phyloP scores from a whole-genome alignment of 768 basidiomycete genomes.

The Mycena chlorophos region DNA sequence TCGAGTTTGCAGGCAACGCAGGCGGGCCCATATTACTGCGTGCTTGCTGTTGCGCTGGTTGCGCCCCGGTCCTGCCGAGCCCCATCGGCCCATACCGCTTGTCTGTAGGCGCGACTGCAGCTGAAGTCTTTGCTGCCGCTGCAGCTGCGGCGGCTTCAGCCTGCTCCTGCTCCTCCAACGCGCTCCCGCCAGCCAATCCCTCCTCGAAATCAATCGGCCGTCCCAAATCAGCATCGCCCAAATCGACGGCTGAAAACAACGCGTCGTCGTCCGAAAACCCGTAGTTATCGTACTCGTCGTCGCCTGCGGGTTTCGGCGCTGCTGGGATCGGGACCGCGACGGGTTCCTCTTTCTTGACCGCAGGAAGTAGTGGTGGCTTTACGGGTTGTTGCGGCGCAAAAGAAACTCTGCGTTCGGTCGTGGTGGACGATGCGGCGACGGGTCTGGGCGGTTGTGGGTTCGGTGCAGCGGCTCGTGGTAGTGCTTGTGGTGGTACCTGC shows the following conservation, averaged over 20 bases:
- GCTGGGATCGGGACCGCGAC: conserved; percentile 14
- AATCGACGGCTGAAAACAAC: conserved; percentile 58
- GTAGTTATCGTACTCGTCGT: conserved; percentile 37
- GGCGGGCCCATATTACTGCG: conserved; percentile 4
- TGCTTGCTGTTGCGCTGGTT: not conserved
- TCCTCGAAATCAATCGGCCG: conserved; percentile 48
- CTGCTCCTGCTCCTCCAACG: conserved; percentile 24
- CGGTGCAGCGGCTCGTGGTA: conserved; percentile 15
- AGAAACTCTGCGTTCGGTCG: conserved; percentile 16
- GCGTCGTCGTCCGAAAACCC: conserved; percentile 69
- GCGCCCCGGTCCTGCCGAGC: conserved; percentile 3
- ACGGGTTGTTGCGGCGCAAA: conserved; percentile 7
- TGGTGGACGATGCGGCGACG: conserved; percentile 15
- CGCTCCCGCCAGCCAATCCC: conserved; percentile 29
- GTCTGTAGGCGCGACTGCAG: not conserved
- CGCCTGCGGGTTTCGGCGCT: conserved; percentile 9
- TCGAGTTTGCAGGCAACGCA: not conserved
- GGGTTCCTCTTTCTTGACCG: conserved; percentile 5
- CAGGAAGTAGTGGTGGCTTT: not conserved
- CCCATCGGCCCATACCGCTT: conserved; percentile 16
- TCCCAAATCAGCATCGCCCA: conserved; percentile 48
- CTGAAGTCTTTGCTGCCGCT: not conserved
- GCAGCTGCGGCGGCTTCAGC: not conserved
- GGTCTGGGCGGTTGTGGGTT: conserved; percentile 11
- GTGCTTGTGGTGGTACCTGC: conserved; percentile 11